Conservation (phyloP, 139 green algal species). For the Picochlorum sp. region DNA sequence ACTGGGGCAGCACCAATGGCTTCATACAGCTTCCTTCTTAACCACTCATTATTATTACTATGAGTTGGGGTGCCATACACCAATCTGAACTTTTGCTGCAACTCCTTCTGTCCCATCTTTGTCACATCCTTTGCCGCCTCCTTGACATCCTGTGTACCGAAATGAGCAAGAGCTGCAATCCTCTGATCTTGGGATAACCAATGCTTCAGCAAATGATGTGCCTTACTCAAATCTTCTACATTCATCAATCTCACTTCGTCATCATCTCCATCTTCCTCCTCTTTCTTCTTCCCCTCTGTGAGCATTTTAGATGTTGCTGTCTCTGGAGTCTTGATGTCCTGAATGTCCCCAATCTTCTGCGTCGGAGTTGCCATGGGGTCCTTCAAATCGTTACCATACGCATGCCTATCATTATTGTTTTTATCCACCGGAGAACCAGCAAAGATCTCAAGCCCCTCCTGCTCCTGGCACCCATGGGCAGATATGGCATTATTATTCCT, state of each 20-base stretch:
- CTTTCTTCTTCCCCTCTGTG: constrained; percentile 3
- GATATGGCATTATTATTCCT: too few species aligned
- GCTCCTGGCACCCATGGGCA: too few species aligned
- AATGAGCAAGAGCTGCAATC: constrained; percentile 21
- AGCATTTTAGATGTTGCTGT: neutral
- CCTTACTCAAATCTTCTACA: neutral
- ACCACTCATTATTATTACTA: constrained; percentile 42
- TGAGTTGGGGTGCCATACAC: constrained; percentile 34
- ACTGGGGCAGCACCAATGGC: constrained; percentile 30
- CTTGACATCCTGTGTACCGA: constrained; percentile 24
- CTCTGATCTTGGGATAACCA: constrained; percentile 26
- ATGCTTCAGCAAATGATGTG: constrained; percentile 40
- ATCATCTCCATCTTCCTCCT: neutral
- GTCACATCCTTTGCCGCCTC: constrained; percentile 33
- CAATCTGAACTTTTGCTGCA: constrained; percentile 35
- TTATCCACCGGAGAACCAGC: too few species aligned
- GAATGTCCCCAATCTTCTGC: too few species aligned
- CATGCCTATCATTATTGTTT: constrained; percentile 3
- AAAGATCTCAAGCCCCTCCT: too few species aligned
- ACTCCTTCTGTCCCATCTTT: constrained; percentile 36
- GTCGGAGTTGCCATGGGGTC: too few species aligned
- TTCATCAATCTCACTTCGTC: constrained; percentile 3
- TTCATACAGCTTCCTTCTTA: constrained; percentile 38
- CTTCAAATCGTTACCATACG: too few species aligned
- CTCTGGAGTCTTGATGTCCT: neutral